Conservation (phyloP, 768 basidiomycete species). For the Tricholoma terreum region DNA sequence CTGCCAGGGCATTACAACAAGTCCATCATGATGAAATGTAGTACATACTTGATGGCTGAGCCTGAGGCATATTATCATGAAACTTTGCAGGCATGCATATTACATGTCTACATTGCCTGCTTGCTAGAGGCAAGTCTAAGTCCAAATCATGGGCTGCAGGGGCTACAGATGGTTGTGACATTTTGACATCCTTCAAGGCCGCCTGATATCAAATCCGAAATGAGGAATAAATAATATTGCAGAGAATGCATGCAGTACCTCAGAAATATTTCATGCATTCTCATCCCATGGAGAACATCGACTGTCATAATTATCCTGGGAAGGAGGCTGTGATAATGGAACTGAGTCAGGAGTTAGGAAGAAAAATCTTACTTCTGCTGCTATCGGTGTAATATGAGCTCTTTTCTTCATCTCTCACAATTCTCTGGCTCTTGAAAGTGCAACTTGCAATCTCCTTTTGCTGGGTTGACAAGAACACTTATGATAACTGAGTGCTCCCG, state of each 20-base stretch:
- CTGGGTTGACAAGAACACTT: neutral
- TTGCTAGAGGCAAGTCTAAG: too few species aligned
- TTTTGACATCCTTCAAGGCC: neutral
- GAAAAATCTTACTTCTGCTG: neutral
- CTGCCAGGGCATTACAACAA: neutral
- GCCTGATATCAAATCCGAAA: neutral
- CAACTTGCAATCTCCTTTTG: neutral
- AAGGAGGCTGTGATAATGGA: neutral
- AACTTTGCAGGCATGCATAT: neutral
- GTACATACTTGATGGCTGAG: neutral
- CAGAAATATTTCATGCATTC: neutral
- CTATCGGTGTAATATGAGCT: neutral
- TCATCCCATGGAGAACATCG: neutral
- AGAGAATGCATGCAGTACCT: neutral
- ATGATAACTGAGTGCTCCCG: too few species aligned
- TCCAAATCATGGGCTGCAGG: neutral
- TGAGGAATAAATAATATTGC: neutral
- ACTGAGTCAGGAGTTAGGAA: neutral
- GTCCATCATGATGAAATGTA: neutral
- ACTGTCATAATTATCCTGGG: neutral
- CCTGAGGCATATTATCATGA: too few species aligned
- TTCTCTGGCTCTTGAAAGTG: too few species aligned
- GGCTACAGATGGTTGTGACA: neutral
- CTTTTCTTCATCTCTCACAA: too few species aligned
- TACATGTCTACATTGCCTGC: neutral